Percentiles rank a stretch among this genome's conserved stretches.
Evolutionary conservation across 2,329 filamentous ascomycete species (phyloP).

Genomic region (Xylaria sp.): DNA sequence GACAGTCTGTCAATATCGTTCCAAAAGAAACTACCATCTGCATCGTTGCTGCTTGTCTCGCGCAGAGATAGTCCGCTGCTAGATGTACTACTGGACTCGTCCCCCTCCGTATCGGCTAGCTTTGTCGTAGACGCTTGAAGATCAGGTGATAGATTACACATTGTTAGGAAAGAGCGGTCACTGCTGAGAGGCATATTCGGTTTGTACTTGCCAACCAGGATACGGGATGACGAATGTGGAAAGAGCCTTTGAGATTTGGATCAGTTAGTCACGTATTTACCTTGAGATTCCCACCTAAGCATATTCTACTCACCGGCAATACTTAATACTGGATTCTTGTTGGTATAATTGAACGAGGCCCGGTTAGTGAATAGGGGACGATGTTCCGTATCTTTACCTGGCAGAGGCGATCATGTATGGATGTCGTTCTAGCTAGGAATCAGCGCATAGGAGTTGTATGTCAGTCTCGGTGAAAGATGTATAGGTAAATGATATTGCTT

Average conservation of each 20-base stretch:
- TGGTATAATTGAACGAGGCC: background rate
- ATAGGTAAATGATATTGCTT: background rate
- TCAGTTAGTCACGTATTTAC: background rate
- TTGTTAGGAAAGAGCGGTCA: background rate
- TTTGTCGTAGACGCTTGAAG: background rate
- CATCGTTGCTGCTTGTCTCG: slow-evolving; percentile 6
- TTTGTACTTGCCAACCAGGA: background rate
- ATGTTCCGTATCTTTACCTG: background rate
- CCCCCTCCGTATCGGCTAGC: background rate
- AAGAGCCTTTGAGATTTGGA: background rate
- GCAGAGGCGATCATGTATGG: background rate
- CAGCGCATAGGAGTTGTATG: background rate
- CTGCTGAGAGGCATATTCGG: background rate
- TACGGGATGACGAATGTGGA: background rate
- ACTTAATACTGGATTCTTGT: no score
- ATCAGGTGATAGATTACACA: background rate
- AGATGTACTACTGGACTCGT: background rate
- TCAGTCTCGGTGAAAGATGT: background rate
- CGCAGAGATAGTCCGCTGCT: background rate
- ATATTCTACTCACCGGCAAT: background rate
- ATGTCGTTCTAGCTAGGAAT: background rate
- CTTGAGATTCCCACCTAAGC: background rate
- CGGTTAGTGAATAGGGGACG: background rate
- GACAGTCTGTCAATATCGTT: slow-evolving; percentile 5
- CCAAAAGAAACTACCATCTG: background rate